Evolutionary conservation across 2,329 filamentous ascomycete species (phyloP), one percentile per base, ranked within the genome.

Genomic region (Epichloe gansuensis): DNA sequence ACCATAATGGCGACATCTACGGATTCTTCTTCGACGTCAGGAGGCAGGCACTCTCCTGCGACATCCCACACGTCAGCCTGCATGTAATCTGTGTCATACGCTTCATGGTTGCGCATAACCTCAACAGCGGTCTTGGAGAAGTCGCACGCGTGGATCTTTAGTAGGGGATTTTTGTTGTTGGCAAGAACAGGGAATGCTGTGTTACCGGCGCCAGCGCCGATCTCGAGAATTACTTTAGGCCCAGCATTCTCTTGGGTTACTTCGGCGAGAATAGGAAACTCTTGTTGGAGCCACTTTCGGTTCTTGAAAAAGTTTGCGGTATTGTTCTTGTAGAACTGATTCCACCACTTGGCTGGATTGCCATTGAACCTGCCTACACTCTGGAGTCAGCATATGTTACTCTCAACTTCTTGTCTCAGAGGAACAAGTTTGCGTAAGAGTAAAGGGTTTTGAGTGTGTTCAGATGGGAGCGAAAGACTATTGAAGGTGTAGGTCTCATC

Each of bases 221-320:
- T 88, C 67, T 98, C 93, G 41, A 98, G 74, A 47, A 98, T 70
- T 8, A 83, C 79, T 53, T 82, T 76, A 25, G 77, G 76, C 3
- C 87, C 88, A 2, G 84, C 82, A 53, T 82, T 82, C 56, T 81
- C 77, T 53, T 76, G 72, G 12, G 86, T 91, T 49, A 95, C 77
- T 53, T 87, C 78, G 25, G 77, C 80, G n/a, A 98, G 73, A 4
- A 97, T 73, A 0, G 93, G 93, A 58, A 98, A 98, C 67, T 98
- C 93, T 67, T 97, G 91, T 57, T 86, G 85, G 35, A 98, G 73
- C 93, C 93, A 98, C 67, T 97, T 97, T 57, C 93, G 81, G 65
- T 98, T 87, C 71, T 98, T 98, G 81, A 98, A 98, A 71, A 98
- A 98, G 64, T 97, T 97, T 61, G 84, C 80, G 21, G 87, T 87